A percentile compares a stretch with the other conserved stretches of the same genome.
phyloP scores from a whole-genome alignment of 345 rosid genomes.

The Pugionium dolabratum region DNA sequence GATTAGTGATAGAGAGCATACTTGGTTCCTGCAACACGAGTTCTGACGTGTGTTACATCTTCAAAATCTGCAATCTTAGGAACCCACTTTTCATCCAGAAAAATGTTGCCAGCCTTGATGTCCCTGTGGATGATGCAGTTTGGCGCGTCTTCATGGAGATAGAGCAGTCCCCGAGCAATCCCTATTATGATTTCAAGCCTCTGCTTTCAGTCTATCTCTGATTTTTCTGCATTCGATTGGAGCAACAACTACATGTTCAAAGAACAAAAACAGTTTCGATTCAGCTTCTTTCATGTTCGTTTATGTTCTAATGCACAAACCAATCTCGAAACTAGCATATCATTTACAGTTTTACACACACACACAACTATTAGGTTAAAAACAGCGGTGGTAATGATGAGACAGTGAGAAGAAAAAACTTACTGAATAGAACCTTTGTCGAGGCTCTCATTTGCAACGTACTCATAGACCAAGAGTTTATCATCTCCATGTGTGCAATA shows the following conservation, averaged over 20 bases:
- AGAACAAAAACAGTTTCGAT: too few species aligned
- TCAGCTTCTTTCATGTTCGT: not conserved
- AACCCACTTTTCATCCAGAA: constrained; percentile 90
- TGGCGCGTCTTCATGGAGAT: constrained; percentile 91
- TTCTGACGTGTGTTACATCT: constrained; percentile 81
- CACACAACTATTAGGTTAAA: not conserved
- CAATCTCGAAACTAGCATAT: too few species aligned
- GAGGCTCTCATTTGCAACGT: constrained; percentile 76
- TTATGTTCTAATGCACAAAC: too few species aligned
- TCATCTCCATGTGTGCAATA: constrained; percentile 80
- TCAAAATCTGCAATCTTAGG: constrained; percentile 99
- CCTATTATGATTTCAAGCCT: constrained; percentile 77
- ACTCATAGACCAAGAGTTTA: constrained; percentile 93
- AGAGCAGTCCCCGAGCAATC: constrained; percentile 86
- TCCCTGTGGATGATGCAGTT: constrained; percentile 88
- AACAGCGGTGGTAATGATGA: not conserved
- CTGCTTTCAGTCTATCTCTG: constrained; percentile 74
- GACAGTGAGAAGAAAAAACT: constrained; percentile 36
- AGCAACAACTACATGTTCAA: constrained; percentile 3
- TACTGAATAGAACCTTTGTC: constrained; percentile 95
- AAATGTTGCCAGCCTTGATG: constrained; percentile 90
- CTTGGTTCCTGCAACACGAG: constrained; percentile 96
- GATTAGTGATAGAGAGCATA: constrained; percentile 41
- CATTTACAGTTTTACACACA: too few species aligned
- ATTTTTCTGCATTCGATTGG: constrained; percentile 49